Evolutionary conservation across 768 basidiomycete species (phyloP).

Genomic region (Aureoboletus auriporus): DNA sequence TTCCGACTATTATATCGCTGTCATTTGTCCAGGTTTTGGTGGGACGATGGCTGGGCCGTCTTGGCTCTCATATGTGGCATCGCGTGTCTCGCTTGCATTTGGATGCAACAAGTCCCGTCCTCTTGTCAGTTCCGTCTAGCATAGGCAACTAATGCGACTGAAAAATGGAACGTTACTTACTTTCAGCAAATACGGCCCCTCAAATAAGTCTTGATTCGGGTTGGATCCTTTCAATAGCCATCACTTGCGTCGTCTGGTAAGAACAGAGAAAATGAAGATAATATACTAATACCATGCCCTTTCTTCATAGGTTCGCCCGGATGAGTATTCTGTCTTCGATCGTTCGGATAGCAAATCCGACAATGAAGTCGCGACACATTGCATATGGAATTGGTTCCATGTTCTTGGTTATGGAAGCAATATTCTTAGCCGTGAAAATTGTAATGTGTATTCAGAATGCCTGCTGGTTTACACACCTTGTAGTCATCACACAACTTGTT

Average conservation of each 20-base stretch:
- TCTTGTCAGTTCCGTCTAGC: slow-evolving; percentile 8
- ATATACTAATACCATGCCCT: neutral
- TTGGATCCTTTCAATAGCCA: slow-evolving; percentile 19
- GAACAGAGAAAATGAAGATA: neutral
- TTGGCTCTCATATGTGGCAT: slow-evolving; percentile 21
- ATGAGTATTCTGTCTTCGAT: slow-evolving; percentile 28
- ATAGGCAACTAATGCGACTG: neutral
- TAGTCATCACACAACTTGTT: slow-evolving; percentile 21
- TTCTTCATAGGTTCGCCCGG: slow-evolving; percentile 18
- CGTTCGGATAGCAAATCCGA: slow-evolving; percentile 17
- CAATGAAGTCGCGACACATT: slow-evolving; percentile 4
- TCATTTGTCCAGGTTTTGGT: slow-evolving; percentile 16
- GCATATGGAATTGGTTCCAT: slow-evolving; percentile 14
- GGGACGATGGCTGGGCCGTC: slow-evolving; percentile 27
- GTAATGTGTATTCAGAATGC: neutral
- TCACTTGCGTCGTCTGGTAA: slow-evolving; percentile 22
- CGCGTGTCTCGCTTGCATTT: slow-evolving; percentile 16
- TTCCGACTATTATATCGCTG: slow-evolving; percentile 22
- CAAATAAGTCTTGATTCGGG: neutral
- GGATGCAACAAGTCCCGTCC: slow-evolving; percentile 4
- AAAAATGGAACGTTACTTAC: neutral
- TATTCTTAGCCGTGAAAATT: slow-evolving; percentile 18
- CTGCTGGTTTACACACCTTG: slow-evolving; percentile 2
- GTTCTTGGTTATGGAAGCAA: slow-evolving; percentile 15
- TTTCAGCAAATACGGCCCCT: neutral